These are phyloP conservation scores for Termitomyces sp. DNA, from an alignment of 768 basidiomycete species.

Conservation along the genomic window DNA sequence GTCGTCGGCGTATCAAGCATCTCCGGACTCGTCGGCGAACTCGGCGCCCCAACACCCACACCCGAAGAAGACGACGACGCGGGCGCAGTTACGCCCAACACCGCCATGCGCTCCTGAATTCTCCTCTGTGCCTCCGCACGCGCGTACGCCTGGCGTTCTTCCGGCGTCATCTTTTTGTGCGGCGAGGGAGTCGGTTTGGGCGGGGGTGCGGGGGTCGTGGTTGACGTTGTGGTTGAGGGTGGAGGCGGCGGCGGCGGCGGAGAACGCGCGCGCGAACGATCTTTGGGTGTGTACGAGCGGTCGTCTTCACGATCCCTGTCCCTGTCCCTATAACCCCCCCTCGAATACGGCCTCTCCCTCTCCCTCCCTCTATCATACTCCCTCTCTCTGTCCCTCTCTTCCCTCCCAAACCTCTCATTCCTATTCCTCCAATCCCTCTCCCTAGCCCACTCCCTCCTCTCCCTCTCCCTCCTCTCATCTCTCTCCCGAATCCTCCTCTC, in stretches of 20 bases:
- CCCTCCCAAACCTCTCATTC: conserved; percentile 75
- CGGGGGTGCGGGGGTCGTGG: conserved; percentile 49
- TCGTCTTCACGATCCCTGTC: conserved; percentile 41
- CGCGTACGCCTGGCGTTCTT: conserved; percentile 76
- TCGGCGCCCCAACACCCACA: too few relatives aligned
- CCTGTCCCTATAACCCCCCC: conserved; percentile 11
- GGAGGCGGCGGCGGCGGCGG: conserved; percentile 54
- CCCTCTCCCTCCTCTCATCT: conserved; percentile 71
- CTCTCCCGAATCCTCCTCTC: conserved; percentile 79
- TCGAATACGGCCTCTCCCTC: conserved; percentile 25
- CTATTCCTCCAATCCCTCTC: conserved; percentile 84
- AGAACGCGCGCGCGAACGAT: conserved; percentile 34
- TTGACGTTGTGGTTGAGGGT: conserved; percentile 17
- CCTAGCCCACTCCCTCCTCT: conserved; percentile 73
- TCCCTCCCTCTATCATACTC: conserved; percentile 14
- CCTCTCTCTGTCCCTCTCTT: conserved; percentile 32
- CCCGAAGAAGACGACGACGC: conserved; percentile 32
- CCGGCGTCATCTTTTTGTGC: conserved; percentile 77
- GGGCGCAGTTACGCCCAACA: conserved; percentile 66
- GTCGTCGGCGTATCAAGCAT: too few relatives aligned
- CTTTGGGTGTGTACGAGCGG: conserved; percentile 26
- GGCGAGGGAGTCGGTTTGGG: conserved; percentile 53
- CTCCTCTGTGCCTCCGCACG: conserved; percentile 77
- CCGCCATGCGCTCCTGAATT: conserved; percentile 81
- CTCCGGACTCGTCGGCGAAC: neutral